Percentiles rank a stretch among this genome's conserved stretches.
phyloP scores from a whole-genome alignment of 2,329 filamentous ascomycete species.

The Metarhizium robertsii region DNA sequence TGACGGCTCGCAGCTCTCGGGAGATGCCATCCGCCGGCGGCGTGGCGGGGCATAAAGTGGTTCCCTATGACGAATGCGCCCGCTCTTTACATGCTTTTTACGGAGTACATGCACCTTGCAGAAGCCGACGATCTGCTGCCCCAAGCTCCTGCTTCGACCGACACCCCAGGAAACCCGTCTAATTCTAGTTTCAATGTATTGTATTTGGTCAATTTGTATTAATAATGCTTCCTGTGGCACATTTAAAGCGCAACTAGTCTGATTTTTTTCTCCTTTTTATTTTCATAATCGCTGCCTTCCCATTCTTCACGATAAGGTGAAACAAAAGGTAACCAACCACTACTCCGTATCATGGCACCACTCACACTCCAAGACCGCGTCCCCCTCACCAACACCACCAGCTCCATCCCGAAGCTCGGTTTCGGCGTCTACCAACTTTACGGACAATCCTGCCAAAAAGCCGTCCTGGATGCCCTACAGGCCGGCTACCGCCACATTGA shows the following conservation, averaged over 20 bases:
- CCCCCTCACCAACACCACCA: constrained; percentile 11
- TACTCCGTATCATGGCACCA: neutral
- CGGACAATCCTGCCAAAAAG: constrained; percentile 42
- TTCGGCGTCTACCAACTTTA: constrained; percentile 62
- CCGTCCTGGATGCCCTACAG: constrained; percentile 48
- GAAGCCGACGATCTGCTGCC: too few species aligned
- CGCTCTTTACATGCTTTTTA: neutral
- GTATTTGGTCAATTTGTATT: too few species aligned
- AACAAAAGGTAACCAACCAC: too few species aligned
- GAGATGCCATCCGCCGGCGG: too few species aligned
- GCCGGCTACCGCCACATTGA: constrained; percentile 56
- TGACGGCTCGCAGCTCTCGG: neutral
- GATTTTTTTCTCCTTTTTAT: too few species aligned
- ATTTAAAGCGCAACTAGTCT: too few species aligned
- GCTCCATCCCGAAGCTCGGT: constrained; percentile 52
- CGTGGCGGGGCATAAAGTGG: constrained; percentile 1
- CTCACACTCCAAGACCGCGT: constrained; percentile 11
- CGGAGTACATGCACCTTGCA: too few species aligned
- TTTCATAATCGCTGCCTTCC: neutral
- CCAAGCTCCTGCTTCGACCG: too few species aligned
- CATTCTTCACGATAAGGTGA: neutral
- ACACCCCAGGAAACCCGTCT: too few species aligned
- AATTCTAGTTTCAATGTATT: too few species aligned
- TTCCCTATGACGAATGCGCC: constrained; percentile 2
- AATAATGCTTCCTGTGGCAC: too few species aligned